phyloP scores from a whole-genome alignment of 805 yeast species.

The Pichia kluyveri region DNA sequence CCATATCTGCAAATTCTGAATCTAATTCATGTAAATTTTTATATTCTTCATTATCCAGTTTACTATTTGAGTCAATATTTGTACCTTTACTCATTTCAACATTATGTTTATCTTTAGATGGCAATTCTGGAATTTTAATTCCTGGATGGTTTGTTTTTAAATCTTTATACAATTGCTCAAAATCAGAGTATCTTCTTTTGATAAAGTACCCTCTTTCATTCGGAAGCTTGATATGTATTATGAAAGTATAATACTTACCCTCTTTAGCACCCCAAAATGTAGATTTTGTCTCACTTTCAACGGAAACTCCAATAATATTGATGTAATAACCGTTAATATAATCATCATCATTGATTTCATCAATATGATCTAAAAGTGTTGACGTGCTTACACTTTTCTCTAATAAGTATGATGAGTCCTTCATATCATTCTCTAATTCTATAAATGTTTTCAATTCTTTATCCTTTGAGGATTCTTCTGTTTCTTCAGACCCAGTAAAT shows the following conservation, averaged over 20 bases:
- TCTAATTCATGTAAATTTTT: background rate
- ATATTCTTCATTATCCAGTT: background rate
- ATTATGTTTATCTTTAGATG: conserved; percentile 22
- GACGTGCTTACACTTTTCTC: background rate
- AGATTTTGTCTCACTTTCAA: conserved; percentile 19
- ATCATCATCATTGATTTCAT: conserved; percentile 23
- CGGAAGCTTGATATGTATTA: conserved; percentile 35
- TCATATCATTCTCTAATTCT: conserved; percentile 14
- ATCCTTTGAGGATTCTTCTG: background rate
- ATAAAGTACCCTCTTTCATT: conserved; percentile 36
- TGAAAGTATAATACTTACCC: conserved; percentile 32
- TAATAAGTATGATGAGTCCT: background rate
- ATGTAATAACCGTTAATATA: conserved; percentile 50
- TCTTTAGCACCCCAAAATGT: conserved; percentile 17
- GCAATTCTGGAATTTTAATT: conserved; percentile 35
- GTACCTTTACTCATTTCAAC: conserved; percentile 14
- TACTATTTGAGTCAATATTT: background rate
- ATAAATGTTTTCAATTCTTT: conserved; percentile 2
- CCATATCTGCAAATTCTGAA: background rate
- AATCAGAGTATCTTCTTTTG: conserved; percentile 59
- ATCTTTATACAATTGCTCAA: conserved; percentile 44
- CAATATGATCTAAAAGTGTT: conserved; percentile 28
- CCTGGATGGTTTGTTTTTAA: conserved; percentile 61
- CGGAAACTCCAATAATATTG: conserved; percentile 61
- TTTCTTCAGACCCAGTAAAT: conserved; percentile 7